A percentile compares a stretch with the other conserved stretches of the same genome.
phyloP scores from a whole-genome alignment of 805 yeast genomes.

The Teunomyces kruisii region DNA sequence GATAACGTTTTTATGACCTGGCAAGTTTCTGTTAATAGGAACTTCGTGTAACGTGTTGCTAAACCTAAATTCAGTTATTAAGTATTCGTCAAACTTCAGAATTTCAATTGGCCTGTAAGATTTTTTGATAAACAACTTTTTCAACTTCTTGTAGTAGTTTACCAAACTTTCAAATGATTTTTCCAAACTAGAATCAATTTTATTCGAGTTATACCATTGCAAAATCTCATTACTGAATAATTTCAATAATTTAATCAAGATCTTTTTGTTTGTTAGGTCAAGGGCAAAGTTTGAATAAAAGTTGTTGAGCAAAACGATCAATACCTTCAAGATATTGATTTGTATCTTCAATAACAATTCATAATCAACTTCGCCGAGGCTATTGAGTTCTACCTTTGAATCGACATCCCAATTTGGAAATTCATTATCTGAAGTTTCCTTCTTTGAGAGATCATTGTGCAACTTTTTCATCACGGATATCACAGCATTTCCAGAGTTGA shows the following conservation, averaged over 20 bases:
- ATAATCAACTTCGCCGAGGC: conserved; percentile 56
- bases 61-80: conserved; percentile 42
- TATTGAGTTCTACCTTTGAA: conserved; percentile 34
- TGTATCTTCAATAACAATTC: conserved; percentile 73
- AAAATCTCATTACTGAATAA: conserved; percentile 65
- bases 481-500: conserved; percentile 45
- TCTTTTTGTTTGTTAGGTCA: conserved; percentile 57
- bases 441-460: conserved; percentile 10
- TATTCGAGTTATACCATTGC: conserved; percentile 46
- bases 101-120: conserved; percentile 60
- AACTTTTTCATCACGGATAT: conserved; percentile 41
- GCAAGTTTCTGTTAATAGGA: conserved; percentile 46
- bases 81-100: conserved; percentile 38
- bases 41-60: conserved; percentile 43
- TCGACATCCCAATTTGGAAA: conserved; percentile 65
- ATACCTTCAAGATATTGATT: conserved; percentile 75
- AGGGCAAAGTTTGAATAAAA: conserved; percentile 76
- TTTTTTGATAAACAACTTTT: conserved; percentile 68
- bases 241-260: conserved; percentile 64
- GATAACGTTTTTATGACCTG: conserved; percentile 43
- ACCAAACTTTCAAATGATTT: conserved; percentile 40
- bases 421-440: conserved; percentile 11
- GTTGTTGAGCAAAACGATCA: conserved; percentile 66
- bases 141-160: conserved; percentile 58
- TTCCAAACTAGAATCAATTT: conserved; percentile 34